Percentiles rank a stretch among this genome's conserved stretches.
These are phyloP conservation scores for Xylaria sp. DNA, from an alignment of 495 filamentous ascomycete species.

Conservation along the genomic window DNA sequence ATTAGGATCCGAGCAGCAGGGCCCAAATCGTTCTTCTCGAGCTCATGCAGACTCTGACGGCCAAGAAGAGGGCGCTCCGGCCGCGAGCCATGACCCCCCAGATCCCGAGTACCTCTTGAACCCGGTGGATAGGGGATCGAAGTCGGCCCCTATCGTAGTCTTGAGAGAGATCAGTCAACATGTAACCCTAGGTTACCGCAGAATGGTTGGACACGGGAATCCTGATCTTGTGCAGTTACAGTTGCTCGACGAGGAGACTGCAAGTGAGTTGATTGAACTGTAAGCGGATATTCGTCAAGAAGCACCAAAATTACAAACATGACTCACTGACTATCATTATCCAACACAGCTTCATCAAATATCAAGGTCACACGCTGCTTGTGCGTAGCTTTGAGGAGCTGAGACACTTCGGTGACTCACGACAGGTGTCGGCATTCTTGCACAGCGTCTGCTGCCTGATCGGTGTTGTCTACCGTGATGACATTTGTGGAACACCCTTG, in stretches of 20 bases:
- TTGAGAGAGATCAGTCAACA: constrained; percentile 39
- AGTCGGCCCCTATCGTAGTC: constrained; percentile 39
- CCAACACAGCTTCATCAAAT: constrained; percentile 31
- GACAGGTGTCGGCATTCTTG: constrained; percentile 38
- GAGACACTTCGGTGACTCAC: constrained; percentile 41
- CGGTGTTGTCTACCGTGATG: constrained; percentile 38
- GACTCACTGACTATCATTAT: not conserved
- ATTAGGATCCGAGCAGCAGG: constrained; percentile 11
- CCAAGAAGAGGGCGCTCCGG: constrained; percentile 15
- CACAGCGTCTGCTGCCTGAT: constrained; percentile 42
- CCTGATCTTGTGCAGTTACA: constrained; percentile 39
- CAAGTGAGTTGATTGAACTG: constrained; percentile 38
- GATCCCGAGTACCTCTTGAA: constrained; percentile 36
- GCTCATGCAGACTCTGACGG: not conserved
- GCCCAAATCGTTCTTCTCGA: constrained; percentile 5
- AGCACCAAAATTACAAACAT: not conserved
- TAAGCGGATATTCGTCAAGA: constrained; percentile 21
- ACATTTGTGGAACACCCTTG: constrained; percentile 35
- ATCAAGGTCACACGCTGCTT: constrained; percentile 39
- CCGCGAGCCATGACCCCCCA: constrained; percentile 20
- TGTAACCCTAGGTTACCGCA: constrained; percentile 34
- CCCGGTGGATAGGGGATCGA: constrained; percentile 39
- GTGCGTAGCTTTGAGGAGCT: constrained; percentile 35
- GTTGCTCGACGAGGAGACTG: constrained; percentile 40
- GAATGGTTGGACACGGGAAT: constrained; percentile 33